phyloP scores from a whole-genome alignment of 352 stramenopile genomes.

The Globisporangium recalcitrans region DNA sequence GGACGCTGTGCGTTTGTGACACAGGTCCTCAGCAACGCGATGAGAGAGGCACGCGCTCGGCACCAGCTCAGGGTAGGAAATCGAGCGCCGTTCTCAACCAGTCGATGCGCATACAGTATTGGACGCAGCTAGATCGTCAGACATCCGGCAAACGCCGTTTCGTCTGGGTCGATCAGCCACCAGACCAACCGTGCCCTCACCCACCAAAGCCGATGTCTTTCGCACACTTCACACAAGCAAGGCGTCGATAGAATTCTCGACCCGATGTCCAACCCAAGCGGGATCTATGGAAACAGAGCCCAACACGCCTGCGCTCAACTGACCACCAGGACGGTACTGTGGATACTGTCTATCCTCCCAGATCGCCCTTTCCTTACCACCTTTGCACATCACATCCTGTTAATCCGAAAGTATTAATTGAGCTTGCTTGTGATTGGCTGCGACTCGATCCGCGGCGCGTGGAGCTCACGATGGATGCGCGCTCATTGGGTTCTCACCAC shows the following conservation, averaged over 20 bases:
- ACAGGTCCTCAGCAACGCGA: too few species aligned
- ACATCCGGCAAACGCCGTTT: background rate
- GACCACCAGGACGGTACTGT: background rate
- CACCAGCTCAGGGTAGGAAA: background rate
- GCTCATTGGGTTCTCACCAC: background rate
- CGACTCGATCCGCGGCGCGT: background rate
- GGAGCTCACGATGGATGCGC: background rate
- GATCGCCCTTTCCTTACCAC: background rate
- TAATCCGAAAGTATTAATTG: background rate
- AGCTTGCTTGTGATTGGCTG: background rate
- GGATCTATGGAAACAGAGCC: background rate
- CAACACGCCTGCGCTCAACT: background rate
- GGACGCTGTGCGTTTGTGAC: too few species aligned
- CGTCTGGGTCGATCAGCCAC: background rate
- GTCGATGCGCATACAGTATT: too few species aligned
- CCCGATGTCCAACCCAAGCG: background rate
- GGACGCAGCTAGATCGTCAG: background rate
- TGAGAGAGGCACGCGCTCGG: background rate
- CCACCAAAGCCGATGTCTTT: background rate
- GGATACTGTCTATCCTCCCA: too few species aligned
- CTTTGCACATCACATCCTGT: background rate
- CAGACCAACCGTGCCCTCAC: background rate
- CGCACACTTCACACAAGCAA: background rate
- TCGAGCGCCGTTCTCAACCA: too few species aligned
- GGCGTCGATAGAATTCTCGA: background rate